A percentile compares a stretch with the other conserved stretches of the same genome.
Conservation (phyloP, 257 asterid genomes). For the Nicotiana obtusifolia region DNA sequence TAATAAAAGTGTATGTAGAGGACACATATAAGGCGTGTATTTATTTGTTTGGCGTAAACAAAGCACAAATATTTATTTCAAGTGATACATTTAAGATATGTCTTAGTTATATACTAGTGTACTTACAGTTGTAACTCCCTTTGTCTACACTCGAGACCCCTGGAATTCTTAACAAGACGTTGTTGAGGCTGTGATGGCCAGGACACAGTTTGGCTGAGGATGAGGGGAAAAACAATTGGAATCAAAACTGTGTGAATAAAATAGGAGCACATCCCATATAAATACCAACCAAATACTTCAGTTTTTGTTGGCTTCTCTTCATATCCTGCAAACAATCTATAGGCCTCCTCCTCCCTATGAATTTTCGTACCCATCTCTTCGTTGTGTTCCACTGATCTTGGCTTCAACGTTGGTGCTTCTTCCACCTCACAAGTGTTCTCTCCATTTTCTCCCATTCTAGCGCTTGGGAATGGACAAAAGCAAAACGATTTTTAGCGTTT, state of each 20-base stretch:
- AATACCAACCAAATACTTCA: conserved; percentile 62
- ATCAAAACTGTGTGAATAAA: conserved; percentile 66
- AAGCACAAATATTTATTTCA: too few species aligned
- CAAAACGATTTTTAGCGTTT: not conserved
- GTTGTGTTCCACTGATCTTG: not conserved
- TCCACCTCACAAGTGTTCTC: not conserved
- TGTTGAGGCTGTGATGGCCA: conserved; percentile 43
- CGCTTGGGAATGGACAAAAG: not conserved
- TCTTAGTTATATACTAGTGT: not conserved
- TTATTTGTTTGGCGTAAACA: too few species aligned
- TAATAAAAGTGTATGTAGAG: too few species aligned
- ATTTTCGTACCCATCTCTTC: conserved; percentile 34
- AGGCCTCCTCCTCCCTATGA: conserved; percentile 31
- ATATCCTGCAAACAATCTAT: conserved; percentile 29
- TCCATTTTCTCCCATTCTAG: not conserved
- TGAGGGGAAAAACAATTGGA: conserved; percentile 73
- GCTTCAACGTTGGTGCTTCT: not conserved
- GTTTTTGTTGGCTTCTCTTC: conserved; percentile 60
- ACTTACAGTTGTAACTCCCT: conserved; percentile 64
- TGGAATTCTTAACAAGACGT: conserved; percentile 53
- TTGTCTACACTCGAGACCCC: conserved; percentile 42
- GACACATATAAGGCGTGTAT: too few species aligned
- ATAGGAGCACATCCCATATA: conserved; percentile 69
- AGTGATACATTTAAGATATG: not conserved
- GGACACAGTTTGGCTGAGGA: conserved; percentile 63